Conservation (phyloP, 2,329 filamentous ascomycete species). For the Nannizziopsis arthrosporioides region DNA sequence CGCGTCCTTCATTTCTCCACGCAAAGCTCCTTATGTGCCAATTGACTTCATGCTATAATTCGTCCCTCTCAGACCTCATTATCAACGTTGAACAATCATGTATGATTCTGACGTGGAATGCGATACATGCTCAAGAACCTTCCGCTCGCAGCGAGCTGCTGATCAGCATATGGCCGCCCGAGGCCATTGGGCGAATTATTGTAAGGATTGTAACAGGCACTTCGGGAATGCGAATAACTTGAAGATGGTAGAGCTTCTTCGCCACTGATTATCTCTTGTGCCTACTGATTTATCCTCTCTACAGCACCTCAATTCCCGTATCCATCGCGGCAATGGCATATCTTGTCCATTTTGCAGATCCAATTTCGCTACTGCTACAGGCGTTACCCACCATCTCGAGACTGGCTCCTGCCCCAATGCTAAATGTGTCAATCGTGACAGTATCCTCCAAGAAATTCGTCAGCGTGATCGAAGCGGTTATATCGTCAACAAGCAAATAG, state of each 20-base stretch:
- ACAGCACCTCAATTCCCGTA: no score
- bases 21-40: no score
- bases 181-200: constrained; percentile 25
- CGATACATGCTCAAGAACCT: constrained; percentile 22
- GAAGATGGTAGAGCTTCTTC: constrained; percentile 27
- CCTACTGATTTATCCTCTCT: no score
- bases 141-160: constrained; percentile 18
- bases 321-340: no score
- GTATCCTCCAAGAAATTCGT: constrained; percentile 38
- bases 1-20: no score
- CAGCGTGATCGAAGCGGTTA: constrained; percentile 37
- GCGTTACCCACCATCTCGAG: constrained; percentile 48
- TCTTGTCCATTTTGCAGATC: constrained; percentile 46
- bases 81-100: background rate
- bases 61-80: background rate
- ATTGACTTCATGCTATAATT: no score
- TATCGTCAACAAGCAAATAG: constrained; percentile 44
- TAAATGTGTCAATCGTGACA: constrained; percentile 37
- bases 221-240: constrained; percentile 27
- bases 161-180: constrained; percentile 25
- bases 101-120: constrained; percentile 17
- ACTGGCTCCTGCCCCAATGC: constrained; percentile 41
- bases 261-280: no score
- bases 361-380: constrained; percentile 41
- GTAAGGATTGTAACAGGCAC: constrained; percentile 20